A percentile compares a stretch with the other conserved stretches of the same genome.
phyloP scores from a whole-genome alignment of 2,329 filamentous ascomycete genomes.

The Colletotrichum abscissum region DNA sequence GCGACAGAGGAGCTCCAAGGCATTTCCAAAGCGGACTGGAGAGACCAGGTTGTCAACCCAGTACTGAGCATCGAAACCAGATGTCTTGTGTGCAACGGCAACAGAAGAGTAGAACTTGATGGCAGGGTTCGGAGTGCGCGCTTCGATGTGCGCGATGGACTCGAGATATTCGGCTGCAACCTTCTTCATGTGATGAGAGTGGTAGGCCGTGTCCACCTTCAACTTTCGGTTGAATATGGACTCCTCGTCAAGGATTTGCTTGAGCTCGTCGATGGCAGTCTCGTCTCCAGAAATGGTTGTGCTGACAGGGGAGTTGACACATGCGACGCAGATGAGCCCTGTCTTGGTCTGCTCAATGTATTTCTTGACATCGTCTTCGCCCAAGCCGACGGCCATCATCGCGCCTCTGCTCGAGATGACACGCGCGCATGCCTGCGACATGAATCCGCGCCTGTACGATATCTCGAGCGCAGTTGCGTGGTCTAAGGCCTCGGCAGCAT shows the following conservation, averaged over 20 bases:
- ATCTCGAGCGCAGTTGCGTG: slow-evolving; percentile 57
- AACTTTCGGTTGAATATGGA: slow-evolving; percentile 36
- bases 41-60: slow-evolving; percentile 49
- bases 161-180: slow-evolving; percentile 39
- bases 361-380: slow-evolving; percentile 53
- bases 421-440: slow-evolving; percentile 49
- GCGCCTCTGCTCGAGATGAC: slow-evolving; percentile 48
- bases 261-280: slow-evolving; percentile 42
- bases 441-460: slow-evolving; percentile 60
- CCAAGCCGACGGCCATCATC: slow-evolving; percentile 67
- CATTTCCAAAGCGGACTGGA: slow-evolving; percentile 48
- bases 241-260: slow-evolving; percentile 32
- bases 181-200: slow-evolving; percentile 37
- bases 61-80: slow-evolving; percentile 39
- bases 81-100: slow-evolving; percentile 1
- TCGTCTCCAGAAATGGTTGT: slow-evolving; percentile 56
- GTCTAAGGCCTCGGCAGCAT: slow-evolving; percentile 53
- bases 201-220: slow-evolving; percentile 36
- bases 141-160: not conserved
- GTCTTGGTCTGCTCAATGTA: slow-evolving; percentile 18
- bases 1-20: slow-evolving; percentile 29
- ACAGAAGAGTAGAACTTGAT: slow-evolving; percentile 25
- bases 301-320: slow-evolving; percentile 63
- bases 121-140: slow-evolving; percentile 3
- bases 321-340: slow-evolving; percentile 44